Evolutionary conservation across 73 alveolate species (phyloP).

Genomic region (Symbiodinium pilosum): DNA sequence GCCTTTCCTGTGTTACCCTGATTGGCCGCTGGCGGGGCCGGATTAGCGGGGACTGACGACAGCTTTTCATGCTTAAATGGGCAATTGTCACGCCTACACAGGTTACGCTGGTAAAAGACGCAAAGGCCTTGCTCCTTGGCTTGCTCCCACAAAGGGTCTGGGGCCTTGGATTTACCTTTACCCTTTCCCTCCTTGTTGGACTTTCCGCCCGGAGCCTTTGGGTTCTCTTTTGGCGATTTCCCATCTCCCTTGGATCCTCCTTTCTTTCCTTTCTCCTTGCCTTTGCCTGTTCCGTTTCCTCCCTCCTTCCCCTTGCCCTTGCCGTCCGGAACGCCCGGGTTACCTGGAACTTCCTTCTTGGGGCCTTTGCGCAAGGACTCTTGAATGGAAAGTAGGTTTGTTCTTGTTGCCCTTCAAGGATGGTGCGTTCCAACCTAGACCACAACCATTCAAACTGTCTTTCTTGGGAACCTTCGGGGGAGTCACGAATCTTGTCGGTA

Average conservation of each 20-base stretch:
- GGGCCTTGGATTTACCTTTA: background rate
- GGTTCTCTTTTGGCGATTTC: too few relatives aligned
- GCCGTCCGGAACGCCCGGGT: background rate
- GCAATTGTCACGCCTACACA: conserved; percentile 26
- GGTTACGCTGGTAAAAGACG: background rate
- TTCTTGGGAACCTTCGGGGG: background rate
- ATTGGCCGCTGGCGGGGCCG: background rate
- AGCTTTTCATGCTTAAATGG: conserved; percentile 20
- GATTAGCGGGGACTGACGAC: background rate
- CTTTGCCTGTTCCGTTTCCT: background rate
- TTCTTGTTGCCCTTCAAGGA: conserved; percentile 29
- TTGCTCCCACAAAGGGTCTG: background rate
- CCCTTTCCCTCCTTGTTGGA: background rate
- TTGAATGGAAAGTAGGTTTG: conserved; percentile 1
- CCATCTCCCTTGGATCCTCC: too few relatives aligned
- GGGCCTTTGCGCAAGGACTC: conserved; percentile 17
- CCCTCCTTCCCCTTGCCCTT: background rate
- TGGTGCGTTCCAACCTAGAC: background rate
- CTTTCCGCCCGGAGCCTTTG: background rate
- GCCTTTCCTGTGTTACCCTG: conserved; percentile 21
- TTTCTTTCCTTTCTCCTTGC: background rate
- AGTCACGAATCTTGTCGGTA: conserved; percentile 4
- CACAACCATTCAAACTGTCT: conserved; percentile 7
- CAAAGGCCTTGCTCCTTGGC: background rate
- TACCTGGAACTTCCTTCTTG: background rate